Conservation (phyloP, 1,284 basidiomycete genomes). For the Coriolopsis trogii region DNA sequence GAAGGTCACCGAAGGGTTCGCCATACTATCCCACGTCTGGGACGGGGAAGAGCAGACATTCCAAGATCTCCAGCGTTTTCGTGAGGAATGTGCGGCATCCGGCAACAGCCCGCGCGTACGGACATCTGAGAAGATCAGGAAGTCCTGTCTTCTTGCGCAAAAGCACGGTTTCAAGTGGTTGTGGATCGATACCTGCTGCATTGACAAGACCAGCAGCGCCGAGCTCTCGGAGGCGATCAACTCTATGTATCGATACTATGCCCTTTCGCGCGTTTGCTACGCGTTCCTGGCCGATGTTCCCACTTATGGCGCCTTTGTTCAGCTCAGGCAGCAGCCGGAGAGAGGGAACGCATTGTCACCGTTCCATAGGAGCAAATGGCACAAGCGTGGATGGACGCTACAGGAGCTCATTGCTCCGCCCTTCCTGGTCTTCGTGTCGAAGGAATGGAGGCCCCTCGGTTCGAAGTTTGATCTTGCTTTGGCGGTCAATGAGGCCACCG, state of each 20-base stretch:
- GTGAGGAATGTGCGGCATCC: not conserved
- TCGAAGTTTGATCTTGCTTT: not conserved
- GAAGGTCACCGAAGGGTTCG: not conserved
- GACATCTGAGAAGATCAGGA: not conserved
- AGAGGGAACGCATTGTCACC: not conserved
- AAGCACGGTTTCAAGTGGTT: not conserved
- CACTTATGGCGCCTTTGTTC: not conserved
- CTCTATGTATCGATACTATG: conserved; percentile 5
- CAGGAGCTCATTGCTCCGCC: conserved; percentile 5
- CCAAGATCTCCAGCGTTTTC: not conserved
- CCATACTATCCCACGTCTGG: not conserved
- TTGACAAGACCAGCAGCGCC: conserved; percentile 9
- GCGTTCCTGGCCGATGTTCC: not conserved
- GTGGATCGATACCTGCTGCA: conserved; percentile 9
- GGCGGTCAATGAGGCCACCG: not conserved
- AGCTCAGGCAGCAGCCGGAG: not conserved
- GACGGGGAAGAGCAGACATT: not conserved
- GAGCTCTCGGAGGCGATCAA: conserved; percentile 11
- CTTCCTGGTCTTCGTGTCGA: not conserved
- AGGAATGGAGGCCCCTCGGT: not conserved
- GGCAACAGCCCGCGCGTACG: not conserved
- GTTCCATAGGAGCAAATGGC: not conserved
- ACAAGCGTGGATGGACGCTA: conserved; percentile 4
- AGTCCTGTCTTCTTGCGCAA: not conserved
- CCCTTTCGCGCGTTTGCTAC: conserved; percentile 2